phyloP scores from a whole-genome alignment of 2,329 filamentous ascomycete genomes.

The Aspergillus awamori region DNA sequence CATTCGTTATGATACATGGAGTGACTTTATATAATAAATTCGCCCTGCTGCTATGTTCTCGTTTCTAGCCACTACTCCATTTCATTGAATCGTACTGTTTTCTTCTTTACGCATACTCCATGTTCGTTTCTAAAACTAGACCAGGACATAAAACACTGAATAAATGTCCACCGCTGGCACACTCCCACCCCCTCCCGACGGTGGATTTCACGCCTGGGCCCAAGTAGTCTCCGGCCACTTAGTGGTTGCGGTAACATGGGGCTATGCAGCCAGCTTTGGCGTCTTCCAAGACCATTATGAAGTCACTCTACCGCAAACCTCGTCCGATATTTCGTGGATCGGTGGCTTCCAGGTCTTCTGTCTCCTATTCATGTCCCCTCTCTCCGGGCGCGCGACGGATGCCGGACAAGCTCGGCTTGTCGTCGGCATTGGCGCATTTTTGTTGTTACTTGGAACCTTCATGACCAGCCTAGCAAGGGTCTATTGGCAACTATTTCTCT shows the following conservation, averaged over 20 bases:
- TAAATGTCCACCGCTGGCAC: neutral
- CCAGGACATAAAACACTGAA: too few species aligned
- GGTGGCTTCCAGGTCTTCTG: constrained; percentile 51
- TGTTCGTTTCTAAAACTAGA: too few species aligned
- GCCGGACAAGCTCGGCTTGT: constrained; percentile 44
- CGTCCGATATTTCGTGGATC: constrained; percentile 51
- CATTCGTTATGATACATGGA: too few species aligned
- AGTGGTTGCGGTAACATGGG: constrained; percentile 31
- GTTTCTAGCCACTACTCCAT: too few species aligned
- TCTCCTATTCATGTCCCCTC: constrained; percentile 48
- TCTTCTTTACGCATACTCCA: too few species aligned
- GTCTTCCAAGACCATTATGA: constrained; percentile 52
- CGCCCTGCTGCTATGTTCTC: too few species aligned
- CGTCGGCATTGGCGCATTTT: constrained; percentile 30
- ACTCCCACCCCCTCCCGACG: constrained; percentile 26
- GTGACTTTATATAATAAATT: too few species aligned
- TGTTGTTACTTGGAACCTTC: constrained; percentile 49
- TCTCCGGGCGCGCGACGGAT: constrained; percentile 47
- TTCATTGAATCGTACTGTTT: too few species aligned
- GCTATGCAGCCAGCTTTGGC: constrained; percentile 41
- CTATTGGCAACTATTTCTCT: constrained; percentile 56
- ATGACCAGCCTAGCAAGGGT: constrained; percentile 47
- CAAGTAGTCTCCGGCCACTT: constrained; percentile 36
- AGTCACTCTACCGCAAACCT: constrained; percentile 31
- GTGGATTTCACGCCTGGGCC: constrained; percentile 34